phyloP scores from a whole-genome alignment of 148 eudicot genomes.

The Dianthus caryophyllus region DNA sequence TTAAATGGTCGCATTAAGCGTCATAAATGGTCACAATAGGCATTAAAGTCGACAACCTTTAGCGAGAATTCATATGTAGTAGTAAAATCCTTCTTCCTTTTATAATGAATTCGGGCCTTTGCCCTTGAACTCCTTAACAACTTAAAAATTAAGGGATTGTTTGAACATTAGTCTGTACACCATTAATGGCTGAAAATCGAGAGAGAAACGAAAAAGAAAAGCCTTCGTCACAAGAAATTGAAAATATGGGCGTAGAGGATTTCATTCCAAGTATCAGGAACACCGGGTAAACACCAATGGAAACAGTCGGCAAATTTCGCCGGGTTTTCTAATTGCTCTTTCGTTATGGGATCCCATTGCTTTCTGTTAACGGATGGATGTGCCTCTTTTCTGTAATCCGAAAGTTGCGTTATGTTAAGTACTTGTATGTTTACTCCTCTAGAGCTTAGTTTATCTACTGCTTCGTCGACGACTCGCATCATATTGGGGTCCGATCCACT shows the following conservation, averaged over 20 bases:
- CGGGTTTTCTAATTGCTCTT: conserved; percentile 37
- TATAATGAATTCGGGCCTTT: too few species aligned
- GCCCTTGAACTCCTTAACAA: too few species aligned
- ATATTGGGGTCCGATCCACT: conserved; percentile 56
- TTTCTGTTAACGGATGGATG: conserved; percentile 39
- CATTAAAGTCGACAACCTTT: too few species aligned
- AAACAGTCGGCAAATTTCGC: conserved; percentile 43
- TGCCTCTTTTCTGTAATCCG: conserved; percentile 74
- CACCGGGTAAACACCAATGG: conserved; percentile 79
- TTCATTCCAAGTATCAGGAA: conserved; percentile 72
- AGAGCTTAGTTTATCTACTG: conserved; percentile 35
- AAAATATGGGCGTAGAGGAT: conserved; percentile 46
- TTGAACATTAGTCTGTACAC: not conserved
- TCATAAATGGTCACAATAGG: too few species aligned
- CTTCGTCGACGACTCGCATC: conserved; percentile 44
- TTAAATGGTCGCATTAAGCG: too few species aligned
- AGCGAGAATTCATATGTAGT: too few species aligned
- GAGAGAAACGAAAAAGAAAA: not conserved
- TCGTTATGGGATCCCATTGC: conserved; percentile 24
- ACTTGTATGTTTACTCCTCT: conserved; percentile 53
- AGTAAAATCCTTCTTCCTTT: too few species aligned
- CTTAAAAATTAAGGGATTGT: too few species aligned
- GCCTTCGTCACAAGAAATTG: conserved; percentile 8
- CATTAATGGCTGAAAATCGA: not conserved
- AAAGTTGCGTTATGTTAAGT: conserved; percentile 75